phyloP scores from a whole-genome alignment of 371 early-diverging fungal species.

The Saksenaea oblongispora region DNA sequence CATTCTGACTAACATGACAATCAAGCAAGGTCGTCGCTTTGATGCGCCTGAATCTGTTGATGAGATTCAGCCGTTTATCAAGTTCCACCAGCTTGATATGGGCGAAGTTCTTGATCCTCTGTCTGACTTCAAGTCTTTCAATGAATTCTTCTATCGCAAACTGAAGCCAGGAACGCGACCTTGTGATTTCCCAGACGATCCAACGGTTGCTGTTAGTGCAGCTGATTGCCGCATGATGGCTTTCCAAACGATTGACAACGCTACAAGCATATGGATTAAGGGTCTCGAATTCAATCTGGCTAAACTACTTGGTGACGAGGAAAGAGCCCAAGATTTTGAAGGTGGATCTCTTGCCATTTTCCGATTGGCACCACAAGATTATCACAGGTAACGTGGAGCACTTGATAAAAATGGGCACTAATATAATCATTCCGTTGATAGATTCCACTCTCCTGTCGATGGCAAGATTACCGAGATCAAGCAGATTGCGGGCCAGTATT shows the following conservation, averaged over 20 bases:
- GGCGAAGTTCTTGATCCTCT: constrained; percentile 68
- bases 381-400: constrained; percentile 54
- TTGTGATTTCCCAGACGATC: constrained; percentile 64
- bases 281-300: constrained; percentile 74
- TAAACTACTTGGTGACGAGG: constrained; percentile 57
- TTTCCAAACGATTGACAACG: constrained; percentile 68
- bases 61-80: constrained; percentile 77
- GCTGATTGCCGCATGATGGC: constrained; percentile 83
- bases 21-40: constrained; percentile 81
- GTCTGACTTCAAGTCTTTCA: constrained; percentile 75
- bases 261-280: constrained; percentile 86
- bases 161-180: constrained; percentile 76
- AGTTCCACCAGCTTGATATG: constrained; percentile 72
- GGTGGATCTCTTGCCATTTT: constrained; percentile 69
- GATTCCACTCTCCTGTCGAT: constrained; percentile 82
- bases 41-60: constrained; percentile 67
- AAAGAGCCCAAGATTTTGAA: constrained; percentile 52
- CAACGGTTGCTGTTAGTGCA: constrained; percentile 71
- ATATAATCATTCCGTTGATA: constrained; percentile 10
- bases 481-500: constrained; percentile 74
- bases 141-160: constrained; percentile 88
- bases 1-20: constrained; percentile 62
- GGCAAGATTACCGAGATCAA: constrained; percentile 62
- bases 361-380: constrained; percentile 77
- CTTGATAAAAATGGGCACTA: not conserved